Evolutionary conservation across 1,284 basidiomycete genomes (phyloP), one percentile per base, ranked within the genome.

Genomic region (Volvariella volvacea): DNA sequence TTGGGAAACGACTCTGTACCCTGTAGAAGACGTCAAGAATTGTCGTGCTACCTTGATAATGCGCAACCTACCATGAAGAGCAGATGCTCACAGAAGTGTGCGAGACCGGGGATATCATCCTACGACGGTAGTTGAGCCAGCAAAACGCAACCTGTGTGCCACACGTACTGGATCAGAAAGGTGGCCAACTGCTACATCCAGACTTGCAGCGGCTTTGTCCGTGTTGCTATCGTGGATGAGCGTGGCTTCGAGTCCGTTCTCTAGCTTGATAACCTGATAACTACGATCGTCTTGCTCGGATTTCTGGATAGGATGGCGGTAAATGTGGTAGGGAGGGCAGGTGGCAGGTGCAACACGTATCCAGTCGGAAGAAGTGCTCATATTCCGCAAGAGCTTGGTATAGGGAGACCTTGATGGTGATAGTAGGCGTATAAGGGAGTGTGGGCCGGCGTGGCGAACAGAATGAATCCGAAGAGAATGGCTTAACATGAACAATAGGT

Each of bases 121-220:
- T 90, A 48, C 20, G 38, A 4, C 48, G 10, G 39, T n/a, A 12
- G 30, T 22, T 8, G 14, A 51, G 41, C 37, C n/a, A 22, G 7
- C 10, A 37, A 36, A 10, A 25, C 16, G 46, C 12, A 42, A 39
- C 22, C 30, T 22, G 25, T 37, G 46, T 21, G 48, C 22, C 21
- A 22, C n/a, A 74, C 88, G 66, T 57, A 89, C 91, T 4, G 95
- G 96, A 63, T 99, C 96, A 36, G 78, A 83, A 47, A 99, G 68
- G 65, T 99, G 95, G 2, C 96, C 96, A 1, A 98, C 93, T 15
- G 88, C 88, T 39, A 99, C 92, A 66, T 96, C 92, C 63, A 99
- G 75, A 55, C 91, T 92, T 0, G 95, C 96, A 0, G 92, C 91
- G 3, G 92, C 88, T 70, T 96, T 97, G 69, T 99, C 96, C 4